Evolutionary conservation across 345 rosid genomes (phyloP), one percentile per base, ranked within the genome.

Genomic region (Pelargonium nanum): DNA sequence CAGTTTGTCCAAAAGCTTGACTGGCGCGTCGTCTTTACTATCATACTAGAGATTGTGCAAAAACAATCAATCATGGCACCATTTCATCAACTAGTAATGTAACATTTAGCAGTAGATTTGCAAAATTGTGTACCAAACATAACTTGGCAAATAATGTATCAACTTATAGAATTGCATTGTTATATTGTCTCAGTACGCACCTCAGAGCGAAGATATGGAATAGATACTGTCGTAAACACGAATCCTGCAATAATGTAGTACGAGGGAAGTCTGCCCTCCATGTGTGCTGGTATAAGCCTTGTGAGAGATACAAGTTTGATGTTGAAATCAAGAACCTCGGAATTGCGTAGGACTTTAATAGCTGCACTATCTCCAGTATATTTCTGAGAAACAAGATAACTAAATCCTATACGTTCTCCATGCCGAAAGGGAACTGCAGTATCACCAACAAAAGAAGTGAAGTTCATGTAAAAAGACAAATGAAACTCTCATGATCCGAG

Each of bases 121-220:
- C n/a, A n/a, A n/a, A n/a, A n/a, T n/a, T n/a, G n/a, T n/a, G n/a
- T n/a, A n/a, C n/a, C n/a, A n/a, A n/a, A 53, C 21, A 51, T 4
- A 17, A 8, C 17, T 17, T 19, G 26, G 23, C 22, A 59, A 19
- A 22, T 7, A 30, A 19, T 57, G 15, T 23, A 22, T 30, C 55
- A 51, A n/a, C 63, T n/a, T n/a, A n/a, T n/a, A n/a, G n/a, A n/a
- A n/a, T n/a, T n/a, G n/a, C n/a, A n/a, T n/a, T n/a, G 74, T n/a
- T n/a, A n/a, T n/a, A n/a, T n/a, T n/a, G 20, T 23, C 15, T 59
- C 51, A 55, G 28, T 22, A 53, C 56, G 21, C 58, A 91, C 98
- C 98, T 92, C 98, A 34, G 96, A 85, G 22, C 89, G 90, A 68
- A 92, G 75, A 80, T 92, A 92, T 1, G 96, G 98, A 65, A 89